Base-by-base conservation (phyloP, 192 early-diverging fungal genomes). In the Backusella circina region DNA sequence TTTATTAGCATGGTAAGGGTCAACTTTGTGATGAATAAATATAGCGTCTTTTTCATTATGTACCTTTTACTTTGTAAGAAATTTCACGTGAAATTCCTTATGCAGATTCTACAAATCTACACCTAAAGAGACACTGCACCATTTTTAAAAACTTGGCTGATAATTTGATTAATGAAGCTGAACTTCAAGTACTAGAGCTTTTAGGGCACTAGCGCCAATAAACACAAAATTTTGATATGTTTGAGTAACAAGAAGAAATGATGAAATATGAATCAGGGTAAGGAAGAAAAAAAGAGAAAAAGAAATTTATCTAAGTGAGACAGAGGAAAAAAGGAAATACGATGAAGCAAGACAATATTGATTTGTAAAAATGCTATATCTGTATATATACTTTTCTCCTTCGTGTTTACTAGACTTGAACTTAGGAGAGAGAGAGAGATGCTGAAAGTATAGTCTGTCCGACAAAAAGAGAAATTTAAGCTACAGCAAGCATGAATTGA, bases 31-130 rank as follows among this genome's bases (percentile, higher is more conserved):
- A 87, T 71, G 96, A 97, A 77, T 83, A 97, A 51, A 72, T 79
- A 61, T 95, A 97, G 80, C 97, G 97, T 95, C 84, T 98, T 98
- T 79, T 93, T 96, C 76, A 73, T 98, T 92, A 95, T 72, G 89
- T 97, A 33, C 96, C 97, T 26, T 93, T 93, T 12, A 91, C 91
- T 13, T 85, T 98, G 10, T 85, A 76, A 92, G n/a, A 97, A 70
- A 85, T 98, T 50, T 95, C 94, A 51, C 91, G 95, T 7, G 96
- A 94, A 12, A 94, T 97, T 72, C 85, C 90, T 65, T 88, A 93
- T 77, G 86, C 89, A 16, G 85, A 88, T 66, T 75, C 65, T 16
- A 68, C 61, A 26, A 61, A 77, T 72, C 32, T 15, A 75, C 41
- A 3, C 82, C 74, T 21, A 83, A 84, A 82, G 95, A 97, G 71